A percentile compares a stretch with the other conserved stretches of the same genome.
Evolutionary conservation across 345 rosid genomes (phyloP).

Genomic region (Eucalyptus dawsonii): DNA sequence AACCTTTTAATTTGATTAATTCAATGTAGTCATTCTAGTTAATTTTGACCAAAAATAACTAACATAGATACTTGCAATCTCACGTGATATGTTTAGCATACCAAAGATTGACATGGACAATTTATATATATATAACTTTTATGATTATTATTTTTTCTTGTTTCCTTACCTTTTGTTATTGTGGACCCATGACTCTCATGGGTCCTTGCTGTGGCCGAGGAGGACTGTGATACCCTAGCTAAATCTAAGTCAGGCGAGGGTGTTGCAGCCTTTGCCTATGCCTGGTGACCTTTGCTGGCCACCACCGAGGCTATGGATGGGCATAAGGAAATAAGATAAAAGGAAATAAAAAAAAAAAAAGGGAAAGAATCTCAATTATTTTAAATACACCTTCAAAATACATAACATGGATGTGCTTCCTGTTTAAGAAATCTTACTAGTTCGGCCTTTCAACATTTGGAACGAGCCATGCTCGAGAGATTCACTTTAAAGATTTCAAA

Average conservation of each 20-base stretch:
- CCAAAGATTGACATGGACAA: too few species aligned
- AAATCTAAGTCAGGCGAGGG: background rate
- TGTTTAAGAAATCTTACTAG: background rate
- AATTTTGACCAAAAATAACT: rapidly evolving
- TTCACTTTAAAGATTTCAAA: background rate
- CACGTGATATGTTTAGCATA: rapidly evolving
- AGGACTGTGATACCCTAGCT: background rate
- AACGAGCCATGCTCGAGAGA: background rate
- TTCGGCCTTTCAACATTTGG: background rate
- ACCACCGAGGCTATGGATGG: rapidly evolving
- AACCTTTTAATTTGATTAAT: too few species aligned
- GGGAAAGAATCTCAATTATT: too few species aligned
- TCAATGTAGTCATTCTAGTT: too few species aligned
- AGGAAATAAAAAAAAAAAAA: too few species aligned
- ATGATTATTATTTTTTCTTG: too few species aligned
- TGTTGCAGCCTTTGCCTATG: background rate
- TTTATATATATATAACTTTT: too few species aligned
- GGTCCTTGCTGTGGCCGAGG: rapidly evolving
- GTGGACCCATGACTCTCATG: background rate
- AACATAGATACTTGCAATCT: rapidly evolving
- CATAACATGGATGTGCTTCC: background rate
- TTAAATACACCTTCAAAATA: background rate
- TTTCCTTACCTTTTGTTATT: too few species aligned
- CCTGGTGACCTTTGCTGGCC: too few species aligned
- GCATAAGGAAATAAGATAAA: background rate